Evolutionary conservation across 208 protist genomes (phyloP).

Genomic region (Phytomonas serpens): DNA sequence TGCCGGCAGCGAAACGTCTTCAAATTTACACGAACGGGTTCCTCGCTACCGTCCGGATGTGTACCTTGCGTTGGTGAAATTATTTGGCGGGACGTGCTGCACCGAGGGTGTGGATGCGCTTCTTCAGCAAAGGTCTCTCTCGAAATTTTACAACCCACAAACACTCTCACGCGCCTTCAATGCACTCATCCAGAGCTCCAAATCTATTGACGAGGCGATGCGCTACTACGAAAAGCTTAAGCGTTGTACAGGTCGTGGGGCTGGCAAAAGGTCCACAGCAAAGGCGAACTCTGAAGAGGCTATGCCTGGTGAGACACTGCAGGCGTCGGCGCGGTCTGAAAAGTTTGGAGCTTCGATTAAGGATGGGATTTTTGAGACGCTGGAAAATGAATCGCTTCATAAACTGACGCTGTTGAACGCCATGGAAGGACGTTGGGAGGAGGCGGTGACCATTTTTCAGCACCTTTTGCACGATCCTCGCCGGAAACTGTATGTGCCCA

Average conservation of each 20-base stretch:
- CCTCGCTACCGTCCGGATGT: slow-evolving; percentile 16
- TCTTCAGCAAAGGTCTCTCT: slow-evolving; percentile 8
- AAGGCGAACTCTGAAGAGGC: background rate
- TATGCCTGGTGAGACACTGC: background rate
- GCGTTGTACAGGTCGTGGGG: background rate
- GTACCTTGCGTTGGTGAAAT: slow-evolving; percentile 17
- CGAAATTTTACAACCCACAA: slow-evolving; percentile 43
- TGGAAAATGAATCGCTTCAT: slow-evolving; percentile 7
- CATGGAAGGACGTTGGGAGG: slow-evolving; percentile 43
- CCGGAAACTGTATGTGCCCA: slow-evolving; percentile 45
- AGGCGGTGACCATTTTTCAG: slow-evolving; percentile 38
- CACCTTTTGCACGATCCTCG: slow-evolving; percentile 33
- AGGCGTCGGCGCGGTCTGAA: background rate
- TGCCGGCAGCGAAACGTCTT: background rate
- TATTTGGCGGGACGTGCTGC: slow-evolving; percentile 15
- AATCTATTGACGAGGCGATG: slow-evolving; percentile 20
- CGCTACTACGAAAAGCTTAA: background rate
- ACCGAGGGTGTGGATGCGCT: background rate
- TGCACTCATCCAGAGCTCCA: slow-evolving; percentile 27
- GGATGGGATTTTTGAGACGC: slow-evolving; percentile 8
- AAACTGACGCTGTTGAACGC: slow-evolving; percentile 42
- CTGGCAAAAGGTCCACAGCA: background rate
- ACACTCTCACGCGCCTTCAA: slow-evolving; percentile 39
- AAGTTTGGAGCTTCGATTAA: background rate
- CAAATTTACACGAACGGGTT: background rate